Conservation (phyloP, 768 basidiomycete genomes). For the Boletus tylopilopsis region DNA sequence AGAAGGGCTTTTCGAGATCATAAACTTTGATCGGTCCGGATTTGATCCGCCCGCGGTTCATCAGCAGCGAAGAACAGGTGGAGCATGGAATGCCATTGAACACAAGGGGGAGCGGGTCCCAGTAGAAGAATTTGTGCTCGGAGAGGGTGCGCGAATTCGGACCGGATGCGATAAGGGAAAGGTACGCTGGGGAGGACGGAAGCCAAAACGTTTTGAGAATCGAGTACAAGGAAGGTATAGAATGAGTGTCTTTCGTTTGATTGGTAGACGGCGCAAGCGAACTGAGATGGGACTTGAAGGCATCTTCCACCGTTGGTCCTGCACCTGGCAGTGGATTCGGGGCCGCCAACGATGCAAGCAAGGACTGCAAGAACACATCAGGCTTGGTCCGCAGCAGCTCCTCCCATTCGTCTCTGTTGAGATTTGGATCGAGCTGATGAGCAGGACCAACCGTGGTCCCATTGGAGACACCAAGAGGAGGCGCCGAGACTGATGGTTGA, state of each 20-base stretch:
- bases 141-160: slow-evolving; percentile 66
- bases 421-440: slow-evolving; percentile 46
- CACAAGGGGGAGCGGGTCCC: slow-evolving; percentile 80
- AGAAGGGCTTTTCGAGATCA: slow-evolving; percentile 77
- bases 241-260: slow-evolving; percentile 40
- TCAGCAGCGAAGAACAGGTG: slow-evolving; percentile 53
- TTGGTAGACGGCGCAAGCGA: slow-evolving; percentile 52
- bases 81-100: slow-evolving; percentile 82
- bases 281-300: slow-evolving; percentile 72
- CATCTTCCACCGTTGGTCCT: slow-evolving; percentile 68
- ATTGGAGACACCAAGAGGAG: slow-evolving; percentile 34
- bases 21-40: slow-evolving; percentile 76
- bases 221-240: slow-evolving; percentile 70
- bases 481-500: slow-evolving; percentile 29
- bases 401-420: slow-evolving; percentile 62
- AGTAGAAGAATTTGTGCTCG: slow-evolving; percentile 79
- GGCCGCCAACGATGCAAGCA: slow-evolving; percentile 55
- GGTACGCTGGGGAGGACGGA: slow-evolving; percentile 73
- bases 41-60: slow-evolving; percentile 68
- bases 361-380: slow-evolving; percentile 51
- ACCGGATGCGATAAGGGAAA: slow-evolving; percentile 68
- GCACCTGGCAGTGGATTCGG: slow-evolving; percentile 60
- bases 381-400: slow-evolving; percentile 54
- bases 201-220: slow-evolving; percentile 84
- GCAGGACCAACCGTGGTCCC: slow-evolving; percentile 13